Base-by-base conservation (phyloP, 768 basidiomycete species). In the Tylopilus plumbeoviolaceoides region DNA sequence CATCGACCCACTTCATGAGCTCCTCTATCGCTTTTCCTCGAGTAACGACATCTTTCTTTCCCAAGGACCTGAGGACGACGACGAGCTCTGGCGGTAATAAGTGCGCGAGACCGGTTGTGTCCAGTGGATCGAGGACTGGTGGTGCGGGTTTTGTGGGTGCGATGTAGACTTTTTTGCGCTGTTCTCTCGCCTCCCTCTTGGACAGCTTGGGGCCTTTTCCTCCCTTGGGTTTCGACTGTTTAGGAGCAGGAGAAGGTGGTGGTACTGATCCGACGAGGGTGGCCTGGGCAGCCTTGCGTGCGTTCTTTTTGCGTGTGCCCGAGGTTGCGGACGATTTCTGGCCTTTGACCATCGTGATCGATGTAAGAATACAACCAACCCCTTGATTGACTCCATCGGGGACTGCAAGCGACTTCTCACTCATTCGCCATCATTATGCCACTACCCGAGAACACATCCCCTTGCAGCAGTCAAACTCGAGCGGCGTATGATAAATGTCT, bases 301-400 rank as follows among this genome's bases (percentile, higher is more conserved):
- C 89, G 66, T 95, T 91, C 70, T 97, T 98, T 77, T 95, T 97
- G 54, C 94, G 83, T 9, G 95, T 98, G 5, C 74, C 91, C 1
- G 90, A 84, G 0, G 84, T 77, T 21, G 93, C 92, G 5, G 91
- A 95, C 4, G 88, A 89, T 64, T 89, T 91, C 49, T 67, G 63
- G 10, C 70, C 61, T 58, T 82, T 81, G 18, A 56, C 58, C 78
- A 79, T 79, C 52, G 55, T 9, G 38, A 38, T 47, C 46, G 23
- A 27, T 17, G 25, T 38, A 39, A 15, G 35, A 30, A 36, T 36
- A 14, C 7, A 36, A 33, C 31, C n/a, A n/a, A n/a, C n/a, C n/a
- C n/a, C n/a, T n/a, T n/a, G n/a, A n/a, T n/a, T n/a, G n/a, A n/a
- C n/a, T n/a, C n/a, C n/a, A n/a, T n/a, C n/a, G n/a, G n/a, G n/a